Evolutionary conservation across 2,329 filamentous ascomycete species (phyloP).

Genomic region (Neodidymelliopsis sp.): DNA sequence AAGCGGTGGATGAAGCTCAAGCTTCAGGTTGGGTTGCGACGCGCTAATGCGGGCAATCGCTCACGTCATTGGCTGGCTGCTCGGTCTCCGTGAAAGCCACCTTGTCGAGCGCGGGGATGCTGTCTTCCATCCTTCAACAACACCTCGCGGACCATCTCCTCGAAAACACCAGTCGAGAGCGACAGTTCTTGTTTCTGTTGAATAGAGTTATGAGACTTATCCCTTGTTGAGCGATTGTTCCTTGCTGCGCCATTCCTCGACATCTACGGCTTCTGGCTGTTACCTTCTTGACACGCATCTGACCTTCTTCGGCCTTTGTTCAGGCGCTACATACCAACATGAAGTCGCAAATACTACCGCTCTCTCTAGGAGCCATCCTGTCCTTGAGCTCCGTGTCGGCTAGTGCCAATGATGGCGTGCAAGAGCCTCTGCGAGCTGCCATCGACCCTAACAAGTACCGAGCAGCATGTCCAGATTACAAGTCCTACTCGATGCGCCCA

Average conservation of each 20-base stretch:
- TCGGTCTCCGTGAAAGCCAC: slow-evolving; percentile 25
- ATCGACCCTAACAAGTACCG: slow-evolving; percentile 47
- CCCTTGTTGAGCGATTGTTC: neutral
- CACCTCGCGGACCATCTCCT: neutral
- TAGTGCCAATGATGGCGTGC: slow-evolving; percentile 22
- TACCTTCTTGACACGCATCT: too few relatives aligned
- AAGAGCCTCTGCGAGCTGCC: slow-evolving; percentile 39
- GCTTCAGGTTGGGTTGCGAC: neutral
- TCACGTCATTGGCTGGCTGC: slow-evolving; percentile 10
- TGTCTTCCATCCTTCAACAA: neutral
- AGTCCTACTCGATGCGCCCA: slow-evolving; percentile 62
- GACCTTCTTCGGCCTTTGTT: too few relatives aligned
- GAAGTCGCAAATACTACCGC: slow-evolving; percentile 20
- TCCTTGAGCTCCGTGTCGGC: slow-evolving; percentile 17
- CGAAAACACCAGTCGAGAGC: neutral
- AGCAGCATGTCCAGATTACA: slow-evolving; percentile 71
- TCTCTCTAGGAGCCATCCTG: slow-evolving; percentile 24
- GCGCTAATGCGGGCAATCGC: slow-evolving; percentile 9
- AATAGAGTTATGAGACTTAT: neutral
- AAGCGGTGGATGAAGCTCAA: neutral
- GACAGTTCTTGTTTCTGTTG: neutral
- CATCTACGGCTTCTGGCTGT: slow-evolving; percentile 4
- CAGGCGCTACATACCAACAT: slow-evolving; percentile 8
- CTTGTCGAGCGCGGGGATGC: slow-evolving; percentile 19
- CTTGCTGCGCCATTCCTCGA: neutral